Evolutionary conservation across 2,329 filamentous ascomycete genomes (phyloP), one percentile per base, ranked within the genome.

Genomic region (Annulohypoxylon truncatum): DNA sequence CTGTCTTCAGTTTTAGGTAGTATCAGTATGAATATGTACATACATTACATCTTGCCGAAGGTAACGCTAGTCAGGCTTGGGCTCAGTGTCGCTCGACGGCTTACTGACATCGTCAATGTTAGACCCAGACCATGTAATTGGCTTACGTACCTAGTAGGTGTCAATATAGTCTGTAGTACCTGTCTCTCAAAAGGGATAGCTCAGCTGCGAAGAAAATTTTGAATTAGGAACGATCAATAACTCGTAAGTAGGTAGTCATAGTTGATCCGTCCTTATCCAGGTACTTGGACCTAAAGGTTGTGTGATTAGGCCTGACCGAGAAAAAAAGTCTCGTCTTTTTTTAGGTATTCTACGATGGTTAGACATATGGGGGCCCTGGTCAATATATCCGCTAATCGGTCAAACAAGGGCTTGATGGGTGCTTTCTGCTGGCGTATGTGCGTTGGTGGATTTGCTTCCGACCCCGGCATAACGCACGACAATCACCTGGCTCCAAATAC

Each of bases 401-500:
- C 6, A 33, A 31, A n/a, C 3, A 26, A 46, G 20, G 44, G 50
- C 55, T 57, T 60, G 3, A 12, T 15, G 18, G 35, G 12, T 44
- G 24, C 15, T 40, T 35, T 33, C 33, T 29, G 50, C 35, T 47
- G 29, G 18, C 38, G 24, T 15, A 53, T 53, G 62, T 52, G 31
- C 13, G 28, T 53, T 57, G 29, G 52, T 61, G 52, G 24, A 18
- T 57, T 46, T 31, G 42, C 15, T 46, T 53, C 42, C 50, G 24
- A 61, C 24, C 46, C 54, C 46, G 35, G 61, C 26, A 50, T 59
- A 64, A 28, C 42, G 51, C 15, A 29, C 15, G 38, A 38, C 7
- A 13, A 5, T 18, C 54, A 38, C n/a, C 47, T 15, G 15, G 50
- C 7, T 22, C 26, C 40, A 18, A 47, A 20, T 20, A 24, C 9